phyloP scores from a whole-genome alignment of 768 basidiomycete species.

The Podaxis sp. region DNA sequence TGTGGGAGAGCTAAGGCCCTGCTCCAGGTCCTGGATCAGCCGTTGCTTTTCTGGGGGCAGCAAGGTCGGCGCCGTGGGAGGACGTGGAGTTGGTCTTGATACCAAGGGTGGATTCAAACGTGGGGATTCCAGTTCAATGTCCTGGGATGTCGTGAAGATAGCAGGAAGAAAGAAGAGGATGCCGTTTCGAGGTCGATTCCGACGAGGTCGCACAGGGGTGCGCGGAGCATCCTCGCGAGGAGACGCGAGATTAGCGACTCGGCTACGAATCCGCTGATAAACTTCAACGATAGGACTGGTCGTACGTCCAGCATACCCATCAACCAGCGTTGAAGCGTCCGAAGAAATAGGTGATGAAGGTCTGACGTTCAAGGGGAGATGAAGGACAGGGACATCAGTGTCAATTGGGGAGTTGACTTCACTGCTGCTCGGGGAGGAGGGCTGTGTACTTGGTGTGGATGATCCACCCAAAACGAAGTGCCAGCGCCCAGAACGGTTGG shows the following conservation, averaged over 20 bases:
- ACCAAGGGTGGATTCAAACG: not conserved
- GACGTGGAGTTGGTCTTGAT: not conserved
- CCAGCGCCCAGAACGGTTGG: slow-evolving; percentile 61
- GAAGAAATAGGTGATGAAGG: slow-evolving; percentile 54
- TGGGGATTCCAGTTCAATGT: slow-evolving; percentile 39
- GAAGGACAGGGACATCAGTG: slow-evolving; percentile 51
- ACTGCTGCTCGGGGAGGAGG: slow-evolving; percentile 35
- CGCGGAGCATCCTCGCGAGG: slow-evolving; percentile 36
- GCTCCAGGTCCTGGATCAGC: slow-evolving; percentile 25
- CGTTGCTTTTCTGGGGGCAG: slow-evolving; percentile 43
- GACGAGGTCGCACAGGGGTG: slow-evolving; percentile 43
- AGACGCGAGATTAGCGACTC: slow-evolving; percentile 44
- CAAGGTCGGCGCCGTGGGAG: not conserved
- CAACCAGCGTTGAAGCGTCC: slow-evolving; percentile 39
- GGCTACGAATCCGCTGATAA: slow-evolving; percentile 53
- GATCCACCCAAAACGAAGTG: slow-evolving; percentile 67
- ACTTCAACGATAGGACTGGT: slow-evolving; percentile 49
- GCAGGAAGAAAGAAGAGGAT: slow-evolving; percentile 82
- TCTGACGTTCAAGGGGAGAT: slow-evolving; percentile 57
- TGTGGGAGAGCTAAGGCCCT: not conserved
- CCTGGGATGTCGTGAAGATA: slow-evolving; percentile 55
- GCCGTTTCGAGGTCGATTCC: slow-evolving; percentile 46
- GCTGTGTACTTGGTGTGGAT: slow-evolving; percentile 28
- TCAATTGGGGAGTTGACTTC: slow-evolving; percentile 40
- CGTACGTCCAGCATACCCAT: slow-evolving; percentile 36